Percentiles rank a stretch among this genome's conserved stretches.
Evolutionary conservation across 176 grass and related monocot genomes (phyloP).

Genomic region (Zoysia japonica): DNA sequence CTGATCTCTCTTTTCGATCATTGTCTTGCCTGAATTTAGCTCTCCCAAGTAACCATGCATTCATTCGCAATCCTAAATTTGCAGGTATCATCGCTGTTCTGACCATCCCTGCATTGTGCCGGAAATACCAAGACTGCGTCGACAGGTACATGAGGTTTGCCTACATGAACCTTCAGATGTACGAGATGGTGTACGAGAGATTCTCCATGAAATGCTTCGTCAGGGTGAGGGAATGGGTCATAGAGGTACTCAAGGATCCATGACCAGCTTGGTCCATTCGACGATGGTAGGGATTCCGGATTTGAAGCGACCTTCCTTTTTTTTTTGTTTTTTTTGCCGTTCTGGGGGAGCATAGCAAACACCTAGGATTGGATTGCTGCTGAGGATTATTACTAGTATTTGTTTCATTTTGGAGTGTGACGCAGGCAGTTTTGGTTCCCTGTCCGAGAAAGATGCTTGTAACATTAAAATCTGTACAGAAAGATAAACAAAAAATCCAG

Average conservation of each 20-base stretch:
- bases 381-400: background rate
- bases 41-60: background rate
- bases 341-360: background rate
- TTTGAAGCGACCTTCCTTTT: too few relatives aligned
- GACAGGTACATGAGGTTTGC: constrained; percentile 44
- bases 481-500: background rate
- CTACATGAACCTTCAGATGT: constrained; percentile 65
- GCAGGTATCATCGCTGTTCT: constrained; percentile 55
- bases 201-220: constrained; percentile 53
- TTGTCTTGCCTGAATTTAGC: background rate
- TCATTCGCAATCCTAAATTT: background rate
- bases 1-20: background rate
- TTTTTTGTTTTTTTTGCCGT: background rate
- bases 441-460: background rate
- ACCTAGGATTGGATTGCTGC: background rate
- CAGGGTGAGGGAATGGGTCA: constrained; percentile 43
- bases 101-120: constrained; percentile 67
- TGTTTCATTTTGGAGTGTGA: background rate
- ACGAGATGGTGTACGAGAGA: constrained; percentile 63
- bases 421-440: background rate
- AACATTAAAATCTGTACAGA: background rate
- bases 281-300: background rate
- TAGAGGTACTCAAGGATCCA: constrained; percentile 55
- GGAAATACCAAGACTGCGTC: constrained; percentile 58
- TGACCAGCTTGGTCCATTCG: constrained; percentile 5